These are phyloP conservation scores for Candida freyschussii DNA, from an alignment of 1,139 yeast species.

Conservation along the genomic window DNA sequence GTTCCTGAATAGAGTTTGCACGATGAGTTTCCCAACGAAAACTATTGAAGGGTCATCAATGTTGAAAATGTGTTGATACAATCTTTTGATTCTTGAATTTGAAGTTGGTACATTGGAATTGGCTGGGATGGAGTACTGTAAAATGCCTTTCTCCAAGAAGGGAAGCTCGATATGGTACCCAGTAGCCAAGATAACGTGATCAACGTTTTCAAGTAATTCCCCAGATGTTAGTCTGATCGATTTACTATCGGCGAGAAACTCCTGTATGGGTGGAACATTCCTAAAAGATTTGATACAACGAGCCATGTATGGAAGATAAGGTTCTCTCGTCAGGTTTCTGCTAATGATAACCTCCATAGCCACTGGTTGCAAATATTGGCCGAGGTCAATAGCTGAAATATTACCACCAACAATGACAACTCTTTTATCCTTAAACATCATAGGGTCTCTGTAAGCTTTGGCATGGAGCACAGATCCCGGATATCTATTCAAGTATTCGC, in stretches of 20 bases:
- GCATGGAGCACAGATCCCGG: slow-evolving; percentile 43
- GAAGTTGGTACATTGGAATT: slow-evolving; percentile 20
- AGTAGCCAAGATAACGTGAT: slow-evolving; percentile 38
- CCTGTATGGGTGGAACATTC: slow-evolving; percentile 30
- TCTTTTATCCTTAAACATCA: slow-evolving; percentile 34
- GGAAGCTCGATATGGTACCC: slow-evolving; percentile 42
- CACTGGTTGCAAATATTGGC: slow-evolving; percentile 43
- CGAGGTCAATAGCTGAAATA: slow-evolving; percentile 45
- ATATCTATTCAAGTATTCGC: slow-evolving; percentile 32
- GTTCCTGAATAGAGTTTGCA: slow-evolving; percentile 9
- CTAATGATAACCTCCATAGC: slow-evolving; percentile 36
- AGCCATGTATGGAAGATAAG: slow-evolving; percentile 28
- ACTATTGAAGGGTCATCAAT: slow-evolving; percentile 40
- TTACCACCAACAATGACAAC: slow-evolving; percentile 49
- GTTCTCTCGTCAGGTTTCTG: slow-evolving; percentile 28
- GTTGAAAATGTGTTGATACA: slow-evolving; percentile 36
- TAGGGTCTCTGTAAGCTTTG: slow-evolving; percentile 33
- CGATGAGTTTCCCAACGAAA: slow-evolving; percentile 23
- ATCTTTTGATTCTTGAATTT: slow-evolving; percentile 25
- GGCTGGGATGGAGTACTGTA: slow-evolving; percentile 26
- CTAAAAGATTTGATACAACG: slow-evolving; percentile 34
- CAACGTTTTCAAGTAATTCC: slow-evolving; percentile 28
- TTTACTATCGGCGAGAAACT: slow-evolving; percentile 23
- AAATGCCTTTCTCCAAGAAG: slow-evolving; percentile 25
- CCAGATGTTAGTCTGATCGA: slow-evolving; percentile 33